Base-by-base conservation (phyloP, 2,329 filamentous ascomycete genomes). In the Alternaria dauci region DNA sequence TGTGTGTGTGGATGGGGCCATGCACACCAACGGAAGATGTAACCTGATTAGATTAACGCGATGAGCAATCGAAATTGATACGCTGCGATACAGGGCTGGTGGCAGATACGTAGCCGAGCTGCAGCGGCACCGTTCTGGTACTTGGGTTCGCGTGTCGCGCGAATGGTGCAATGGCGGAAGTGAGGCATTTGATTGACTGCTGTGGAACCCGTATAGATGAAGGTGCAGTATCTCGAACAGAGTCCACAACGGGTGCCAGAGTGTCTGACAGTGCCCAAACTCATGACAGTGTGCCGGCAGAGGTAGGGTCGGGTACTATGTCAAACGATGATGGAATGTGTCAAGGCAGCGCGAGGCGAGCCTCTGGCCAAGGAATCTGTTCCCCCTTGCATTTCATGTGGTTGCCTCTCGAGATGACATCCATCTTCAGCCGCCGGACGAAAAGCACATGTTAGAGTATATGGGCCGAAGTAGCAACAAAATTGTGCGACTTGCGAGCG, bases 11-110 rank as follows among this genome's bases (percentile, higher is more conserved):
- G 58, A 63, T 63, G 62, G 69, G 64, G 43, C 36, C 43, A 65
- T 69, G 66, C 65, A 71, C 43, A 67, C 63, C 32, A 65, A 67
- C 66, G 68, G 69, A 69, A 72, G 65, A 70, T 71, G 72, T 72
- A 75, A 73, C 72, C 68, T 63, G 59, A 66, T 68, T 69, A 71
- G 69, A 71, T 69, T 68, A 71, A 68, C 61, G 58, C 55, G 63
- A 71, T 70, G 63, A 69, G 62, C 66, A 71, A 63, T 56, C 26
- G 52, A 65, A 61, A 65, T 44, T 69, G 62, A 71, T 71, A 69
- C 59, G 67, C 61, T 62, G 61, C 57, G 64, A 59, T 61, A 65
- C 71, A 68, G 61, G 67, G 67, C 28, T 30, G 64, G 58, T 55
- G 61, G 23, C 26, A 59, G 55, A 65, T 55, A 52, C 36, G 66